Base-by-base conservation (phyloP, 306 rosid species). In the Erythrophleum fordii region DNA sequence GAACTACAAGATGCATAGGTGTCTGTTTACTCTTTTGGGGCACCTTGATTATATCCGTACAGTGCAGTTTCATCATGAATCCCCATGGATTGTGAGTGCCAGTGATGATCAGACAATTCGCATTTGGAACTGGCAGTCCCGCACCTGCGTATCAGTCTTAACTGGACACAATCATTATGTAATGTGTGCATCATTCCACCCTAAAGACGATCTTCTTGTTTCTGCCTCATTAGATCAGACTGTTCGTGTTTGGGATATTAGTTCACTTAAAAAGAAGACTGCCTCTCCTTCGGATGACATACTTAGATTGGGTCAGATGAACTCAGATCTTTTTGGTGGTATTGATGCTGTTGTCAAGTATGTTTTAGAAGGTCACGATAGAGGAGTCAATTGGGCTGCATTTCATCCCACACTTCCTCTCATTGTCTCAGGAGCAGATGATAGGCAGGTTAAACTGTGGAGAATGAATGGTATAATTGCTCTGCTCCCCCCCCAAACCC, bases 81-180 rank as follows among this genome's bases (percentile, higher is more conserved):
- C 77, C 84, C 98, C 98, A 16, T 95, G 98, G 98, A 91, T 95
- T 79, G 97, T 95, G 72, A 95, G 98, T 80, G 97, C 97, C 55
- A 95, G 98, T 82, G 98, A 95, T 81, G 98, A 95, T 88, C 98
- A 94, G 85, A 95, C 98, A 45, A 95, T 95, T 80, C 98, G 98
- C 41, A 90, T 95, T 39, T 95, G 98, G 98, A 95, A 95, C 86
- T 95, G 98, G 98, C 98, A 95, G 81, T 95, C 98, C 46, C 98
- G 98, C 22, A 95, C 97, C 48, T 92, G 98, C 67, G 86, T 95
- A 75, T 93, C 98, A 84, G 98, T 95, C 71, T 85, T 95, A 85
- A 95, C 98, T 22, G 98, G 98, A 69, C 98, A 95, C 87, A 95
- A 95, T 73, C 98, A 95, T 81, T 95, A 95, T 85, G 98, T 95